Conservation (phyloP, 2,329 filamentous ascomycete genomes). For the Cordyceps cateniannulata region DNA sequence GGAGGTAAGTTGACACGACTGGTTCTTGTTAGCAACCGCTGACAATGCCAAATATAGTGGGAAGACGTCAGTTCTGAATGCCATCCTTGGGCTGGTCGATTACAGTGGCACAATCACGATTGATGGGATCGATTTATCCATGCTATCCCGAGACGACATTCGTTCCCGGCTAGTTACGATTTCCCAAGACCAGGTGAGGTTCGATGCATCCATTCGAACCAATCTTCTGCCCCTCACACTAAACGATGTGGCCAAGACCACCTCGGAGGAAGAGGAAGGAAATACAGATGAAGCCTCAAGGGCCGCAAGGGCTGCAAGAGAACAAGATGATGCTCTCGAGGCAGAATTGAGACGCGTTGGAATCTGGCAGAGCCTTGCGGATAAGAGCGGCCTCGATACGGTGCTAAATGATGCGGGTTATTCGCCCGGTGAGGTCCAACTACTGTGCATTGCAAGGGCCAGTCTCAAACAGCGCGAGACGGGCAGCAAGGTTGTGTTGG, state of each 20-base stretch:
- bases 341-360: background rate
- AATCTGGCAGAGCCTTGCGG: background rate
- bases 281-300: background rate
- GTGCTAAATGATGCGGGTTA: background rate
- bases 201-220: constrained; percentile 35
- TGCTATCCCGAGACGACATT: constrained; percentile 32
- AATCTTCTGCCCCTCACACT: constrained; percentile 26
- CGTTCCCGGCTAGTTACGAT: constrained; percentile 35
- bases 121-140: constrained; percentile 34
- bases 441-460: constrained; percentile 3
- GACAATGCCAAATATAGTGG: background rate
- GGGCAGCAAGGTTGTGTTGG: constrained; percentile 3
- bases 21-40: too few relatives aligned
- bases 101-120: constrained; percentile 28
- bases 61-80: constrained; percentile 6
- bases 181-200: constrained; percentile 39
- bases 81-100: constrained; percentile 2
- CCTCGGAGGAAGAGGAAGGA: background rate
- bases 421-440: background rate
- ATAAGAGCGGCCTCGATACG: background rate
- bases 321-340: background rate
- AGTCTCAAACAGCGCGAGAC: constrained; percentile 4
- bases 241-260: background rate
- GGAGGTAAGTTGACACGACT: background rate
- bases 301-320: too few relatives aligned